Percentiles rank a stretch among this genome's conserved stretches.
Conservation (phyloP, 1,284 basidiomycete species). For the Ceraceosorus guamensis region DNA sequence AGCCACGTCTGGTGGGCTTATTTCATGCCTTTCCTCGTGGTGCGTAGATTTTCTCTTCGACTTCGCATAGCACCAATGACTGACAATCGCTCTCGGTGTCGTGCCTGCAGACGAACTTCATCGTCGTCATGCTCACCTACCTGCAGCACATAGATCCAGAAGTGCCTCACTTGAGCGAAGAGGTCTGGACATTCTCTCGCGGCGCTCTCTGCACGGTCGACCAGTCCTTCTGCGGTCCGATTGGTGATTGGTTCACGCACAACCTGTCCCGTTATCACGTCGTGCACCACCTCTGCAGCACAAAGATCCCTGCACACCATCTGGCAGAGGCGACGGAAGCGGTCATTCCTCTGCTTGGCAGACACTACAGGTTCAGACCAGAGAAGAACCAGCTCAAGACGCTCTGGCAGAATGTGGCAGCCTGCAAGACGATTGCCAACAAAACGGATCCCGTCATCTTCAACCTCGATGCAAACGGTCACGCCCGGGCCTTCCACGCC, state of each 20-base stretch:
- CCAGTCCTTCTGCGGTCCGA: constrained; percentile 67
- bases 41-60: too few relatives aligned
- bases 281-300: constrained; percentile 36
- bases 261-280: constrained; percentile 46
- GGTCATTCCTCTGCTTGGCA: constrained; percentile 52
- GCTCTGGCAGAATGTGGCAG: too few relatives aligned
- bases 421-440: too few relatives aligned
- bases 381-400: too few relatives aligned
- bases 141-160: constrained; percentile 94
- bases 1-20: constrained; percentile 72
- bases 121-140: constrained; percentile 50
- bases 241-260: constrained; percentile 53
- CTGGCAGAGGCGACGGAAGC: constrained; percentile 85
- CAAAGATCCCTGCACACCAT: constrained; percentile 51
- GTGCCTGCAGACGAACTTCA: constrained; percentile 52
- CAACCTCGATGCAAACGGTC: too few relatives aligned
- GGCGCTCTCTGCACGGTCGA: constrained; percentile 91
- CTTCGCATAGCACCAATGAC: too few relatives aligned
- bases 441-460: too few relatives aligned
- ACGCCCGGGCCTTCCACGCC: too few relatives aligned
- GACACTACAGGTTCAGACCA: too few relatives aligned
- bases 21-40: constrained; percentile 82
- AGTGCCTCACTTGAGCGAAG: constrained; percentile 84
- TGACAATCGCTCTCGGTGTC: too few relatives aligned
- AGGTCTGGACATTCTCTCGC: constrained; percentile 86